Conservation (phyloP, 345 rosid genomes). For the Melaleuca alternifolia region DNA sequence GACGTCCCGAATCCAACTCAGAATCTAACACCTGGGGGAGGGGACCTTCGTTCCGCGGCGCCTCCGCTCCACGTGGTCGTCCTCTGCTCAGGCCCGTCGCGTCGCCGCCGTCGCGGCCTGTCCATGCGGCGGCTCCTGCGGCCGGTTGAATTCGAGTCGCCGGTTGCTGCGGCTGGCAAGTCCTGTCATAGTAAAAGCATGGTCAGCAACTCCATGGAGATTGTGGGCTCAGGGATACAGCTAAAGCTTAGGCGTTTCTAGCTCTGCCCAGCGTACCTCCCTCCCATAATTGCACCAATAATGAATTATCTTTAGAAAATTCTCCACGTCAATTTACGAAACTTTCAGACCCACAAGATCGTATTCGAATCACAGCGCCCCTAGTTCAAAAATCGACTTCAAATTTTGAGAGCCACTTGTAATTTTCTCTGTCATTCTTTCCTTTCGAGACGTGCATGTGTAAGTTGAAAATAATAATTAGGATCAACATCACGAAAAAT, state of each 20-base stretch:
- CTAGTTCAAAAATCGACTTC: background rate
- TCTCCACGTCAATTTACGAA: background rate
- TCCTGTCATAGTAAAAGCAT: background rate
- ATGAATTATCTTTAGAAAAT: background rate
- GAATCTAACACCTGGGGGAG: constrained; percentile 3
- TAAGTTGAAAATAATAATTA: too few species aligned
- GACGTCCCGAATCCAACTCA: constrained; percentile 23
- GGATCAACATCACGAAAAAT: background rate
- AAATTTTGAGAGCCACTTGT: background rate
- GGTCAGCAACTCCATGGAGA: background rate
- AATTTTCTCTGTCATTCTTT: too few species aligned
- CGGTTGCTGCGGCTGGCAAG: background rate
- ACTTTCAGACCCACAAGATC: background rate
- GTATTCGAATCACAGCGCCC: background rate
- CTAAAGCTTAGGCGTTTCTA: background rate
- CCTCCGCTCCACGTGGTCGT: background rate
- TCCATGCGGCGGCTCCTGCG: background rate
- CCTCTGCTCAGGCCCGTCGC: background rate
- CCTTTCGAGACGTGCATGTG: too few species aligned
- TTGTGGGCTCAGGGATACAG: background rate
- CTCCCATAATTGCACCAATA: background rate
- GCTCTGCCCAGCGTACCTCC: background rate
- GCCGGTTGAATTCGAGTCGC: background rate
- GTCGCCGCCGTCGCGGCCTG: background rate
- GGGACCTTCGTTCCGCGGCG: background rate